phyloP scores from a whole-genome alignment of 768 basidiomycete species.

The Hemileccinum impolitum region DNA sequence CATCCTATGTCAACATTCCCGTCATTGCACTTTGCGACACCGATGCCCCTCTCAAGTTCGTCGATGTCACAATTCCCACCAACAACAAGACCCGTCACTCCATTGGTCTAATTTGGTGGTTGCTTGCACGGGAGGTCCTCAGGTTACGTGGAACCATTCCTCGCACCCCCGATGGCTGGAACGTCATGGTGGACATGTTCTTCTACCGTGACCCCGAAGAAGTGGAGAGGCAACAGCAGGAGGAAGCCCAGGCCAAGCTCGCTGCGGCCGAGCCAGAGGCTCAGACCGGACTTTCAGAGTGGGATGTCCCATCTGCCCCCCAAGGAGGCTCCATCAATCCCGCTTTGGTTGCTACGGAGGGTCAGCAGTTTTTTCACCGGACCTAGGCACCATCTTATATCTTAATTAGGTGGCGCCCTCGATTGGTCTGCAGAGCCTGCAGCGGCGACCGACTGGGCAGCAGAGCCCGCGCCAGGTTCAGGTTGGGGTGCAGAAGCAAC shows the following conservation, averaged over 20 bases:
- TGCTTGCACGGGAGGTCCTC: slow-evolving; percentile 96
- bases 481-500: slow-evolving; percentile 36
- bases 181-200: slow-evolving; percentile 99
- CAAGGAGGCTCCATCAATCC: slow-evolving; percentile 76
- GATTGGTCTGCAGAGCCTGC: slow-evolving; percentile 79
- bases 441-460: slow-evolving; percentile 77
- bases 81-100: slow-evolving; percentile 99
- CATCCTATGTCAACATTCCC: slow-evolving; percentile 99
- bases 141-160: slow-evolving; percentile 92
- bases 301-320: slow-evolving; percentile 72
- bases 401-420: slow-evolving; percentile 50
- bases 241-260: slow-evolving; percentile 83
- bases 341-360: slow-evolving; percentile 61
- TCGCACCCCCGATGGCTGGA: slow-evolving; percentile 90
- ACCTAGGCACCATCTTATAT: slow-evolving; percentile 1
- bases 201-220: slow-evolving; percentile 99
- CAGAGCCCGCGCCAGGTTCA: slow-evolving; percentile 55
- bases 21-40: slow-evolving; percentile 99
- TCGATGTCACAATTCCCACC: slow-evolving; percentile 97
- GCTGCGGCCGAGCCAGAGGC: slow-evolving; percentile 54
- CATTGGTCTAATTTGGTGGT: slow-evolving; percentile 96
- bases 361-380: slow-evolving; percentile 25
- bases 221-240: slow-evolving; percentile 96
- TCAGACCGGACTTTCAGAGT: slow-evolving; percentile 56
- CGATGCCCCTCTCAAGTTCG: slow-evolving; percentile 95